Conservation (phyloP, 495 filamentous ascomycete species). For the Peziza echinospora region DNA sequence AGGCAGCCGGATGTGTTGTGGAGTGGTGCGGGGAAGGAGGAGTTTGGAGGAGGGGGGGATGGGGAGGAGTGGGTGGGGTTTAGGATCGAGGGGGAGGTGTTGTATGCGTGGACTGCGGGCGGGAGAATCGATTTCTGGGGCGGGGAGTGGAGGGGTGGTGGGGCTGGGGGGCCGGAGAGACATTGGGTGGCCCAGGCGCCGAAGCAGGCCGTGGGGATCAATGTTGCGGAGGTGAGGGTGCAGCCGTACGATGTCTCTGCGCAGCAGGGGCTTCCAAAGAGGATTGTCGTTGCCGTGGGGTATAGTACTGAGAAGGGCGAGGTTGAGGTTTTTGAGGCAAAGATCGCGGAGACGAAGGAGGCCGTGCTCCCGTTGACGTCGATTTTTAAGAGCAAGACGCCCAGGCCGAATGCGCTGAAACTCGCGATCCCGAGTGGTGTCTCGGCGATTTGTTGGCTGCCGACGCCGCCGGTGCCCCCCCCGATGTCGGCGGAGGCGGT, state of each 20-base stretch:
- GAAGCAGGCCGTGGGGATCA: neutral
- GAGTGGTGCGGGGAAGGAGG: neutral
- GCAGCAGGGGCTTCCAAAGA: slow-evolving; percentile 29
- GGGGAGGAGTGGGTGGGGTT: neutral
- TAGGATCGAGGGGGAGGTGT: neutral
- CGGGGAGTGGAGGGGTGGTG: neutral
- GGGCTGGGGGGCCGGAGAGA: neutral
- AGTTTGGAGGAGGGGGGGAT: too few relatives aligned
- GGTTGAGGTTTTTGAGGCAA: neutral
- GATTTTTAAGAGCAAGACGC: neutral
- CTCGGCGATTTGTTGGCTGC: neutral
- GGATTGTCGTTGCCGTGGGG: neutral
- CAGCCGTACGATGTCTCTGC: slow-evolving; percentile 33
- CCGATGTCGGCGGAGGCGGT: neutral
- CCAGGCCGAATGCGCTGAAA: neutral
- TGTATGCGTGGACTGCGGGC: neutral
- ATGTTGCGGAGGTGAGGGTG: neutral
- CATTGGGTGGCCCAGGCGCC: neutral
- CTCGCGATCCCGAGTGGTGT: neutral
- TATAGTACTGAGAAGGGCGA: neutral
- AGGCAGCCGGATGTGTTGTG: neutral
- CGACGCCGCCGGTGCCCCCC: neutral
- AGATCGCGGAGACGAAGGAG: neutral
- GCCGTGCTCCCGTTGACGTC: neutral
- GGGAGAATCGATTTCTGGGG: neutral